These are phyloP conservation scores for Lasiosphaeria hispida DNA, from an alignment of 495 filamentous ascomycete genomes.

Conservation along the genomic window DNA sequence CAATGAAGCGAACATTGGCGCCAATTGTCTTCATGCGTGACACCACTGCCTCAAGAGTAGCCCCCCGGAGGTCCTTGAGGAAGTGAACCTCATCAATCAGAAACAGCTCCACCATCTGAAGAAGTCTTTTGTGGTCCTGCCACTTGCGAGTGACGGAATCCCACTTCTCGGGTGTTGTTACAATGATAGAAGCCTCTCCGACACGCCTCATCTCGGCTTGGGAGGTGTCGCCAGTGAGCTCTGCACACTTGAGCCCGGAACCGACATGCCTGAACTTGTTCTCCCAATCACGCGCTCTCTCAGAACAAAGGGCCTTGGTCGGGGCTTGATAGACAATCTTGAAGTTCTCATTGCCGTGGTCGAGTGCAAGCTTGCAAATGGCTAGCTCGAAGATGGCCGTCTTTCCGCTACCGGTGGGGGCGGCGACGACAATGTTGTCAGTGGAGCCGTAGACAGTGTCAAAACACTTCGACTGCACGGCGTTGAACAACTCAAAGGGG, in stretches of 20 bases:
- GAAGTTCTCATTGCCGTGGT: slow-evolving; percentile 63
- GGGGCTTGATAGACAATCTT: slow-evolving; percentile 97
- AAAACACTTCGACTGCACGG: slow-evolving; percentile 88
- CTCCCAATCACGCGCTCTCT: slow-evolving; percentile 79
- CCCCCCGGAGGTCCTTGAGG: slow-evolving; percentile 83
- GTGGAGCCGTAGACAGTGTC: slow-evolving; percentile 64
- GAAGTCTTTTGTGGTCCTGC: slow-evolving; percentile 81
- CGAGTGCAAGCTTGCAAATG: slow-evolving; percentile 73
- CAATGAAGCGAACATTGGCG: slow-evolving; percentile 83
- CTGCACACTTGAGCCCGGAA: slow-evolving; percentile 62
- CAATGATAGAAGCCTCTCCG: slow-evolving; percentile 81
- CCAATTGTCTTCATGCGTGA: slow-evolving; percentile 95
- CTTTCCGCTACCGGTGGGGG: slow-evolving; percentile 93
- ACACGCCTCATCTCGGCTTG: slow-evolving; percentile 68
- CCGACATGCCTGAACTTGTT: slow-evolving; percentile 72
- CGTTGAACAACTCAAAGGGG: slow-evolving; percentile 81
- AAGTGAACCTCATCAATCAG: slow-evolving; percentile 97
- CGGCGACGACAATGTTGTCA: slow-evolving; percentile 84
- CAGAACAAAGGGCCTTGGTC: slow-evolving; percentile 87
- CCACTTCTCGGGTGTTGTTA: slow-evolving; percentile 98
- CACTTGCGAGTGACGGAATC: slow-evolving; percentile 96
- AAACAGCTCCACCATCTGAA: slow-evolving; percentile 85
- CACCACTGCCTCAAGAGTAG: slow-evolving; percentile 91
- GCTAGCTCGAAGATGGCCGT: slow-evolving; percentile 89
- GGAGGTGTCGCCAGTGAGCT: slow-evolving; percentile 91